Conservation (phyloP, 345 rosid species). For the Diplotaxis tenuifolia region DNA sequence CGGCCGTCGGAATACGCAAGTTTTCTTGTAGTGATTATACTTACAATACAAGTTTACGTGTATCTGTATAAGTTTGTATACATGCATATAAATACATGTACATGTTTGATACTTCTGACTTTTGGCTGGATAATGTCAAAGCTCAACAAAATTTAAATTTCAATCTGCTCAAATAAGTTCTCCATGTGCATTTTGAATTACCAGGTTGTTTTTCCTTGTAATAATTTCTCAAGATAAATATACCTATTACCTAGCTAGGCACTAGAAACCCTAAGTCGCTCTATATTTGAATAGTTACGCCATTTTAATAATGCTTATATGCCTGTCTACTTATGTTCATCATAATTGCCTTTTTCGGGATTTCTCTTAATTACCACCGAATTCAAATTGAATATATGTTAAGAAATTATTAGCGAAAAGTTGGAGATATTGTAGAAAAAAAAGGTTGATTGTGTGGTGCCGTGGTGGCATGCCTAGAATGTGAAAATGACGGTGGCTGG, state of each 20-base stretch:
- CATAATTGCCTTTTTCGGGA: background rate
- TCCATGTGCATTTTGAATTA: conserved; percentile 3
- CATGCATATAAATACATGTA: background rate
- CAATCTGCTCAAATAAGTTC: conserved; percentile 13
- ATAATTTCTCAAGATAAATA: background rate
- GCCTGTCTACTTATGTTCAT: background rate
- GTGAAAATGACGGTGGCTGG: conserved; percentile 4
- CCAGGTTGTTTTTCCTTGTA: background rate
- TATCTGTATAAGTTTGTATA: background rate
- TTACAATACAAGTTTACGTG: background rate
- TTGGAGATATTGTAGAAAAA: conserved; percentile 1
- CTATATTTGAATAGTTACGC: background rate
- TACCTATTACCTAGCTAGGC: background rate
- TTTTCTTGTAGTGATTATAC: too few species aligned
- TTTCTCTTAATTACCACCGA: background rate
- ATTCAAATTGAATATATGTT: background rate
- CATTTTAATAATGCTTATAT: conserved; percentile 6
- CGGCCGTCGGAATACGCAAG: too few species aligned
- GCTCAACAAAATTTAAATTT: conserved; percentile 2
- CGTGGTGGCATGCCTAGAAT: background rate
- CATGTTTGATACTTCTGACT: conserved; percentile 11
- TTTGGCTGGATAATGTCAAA: conserved; percentile 11
- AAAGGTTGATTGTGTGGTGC: background rate
- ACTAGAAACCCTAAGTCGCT: conserved; percentile 25
- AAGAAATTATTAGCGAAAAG: background rate